Evolutionary conservation across 2,329 filamentous ascomycete genomes (phyloP), one percentile per base, ranked within the genome.

Genomic region (Metarhizium anisopliae): DNA sequence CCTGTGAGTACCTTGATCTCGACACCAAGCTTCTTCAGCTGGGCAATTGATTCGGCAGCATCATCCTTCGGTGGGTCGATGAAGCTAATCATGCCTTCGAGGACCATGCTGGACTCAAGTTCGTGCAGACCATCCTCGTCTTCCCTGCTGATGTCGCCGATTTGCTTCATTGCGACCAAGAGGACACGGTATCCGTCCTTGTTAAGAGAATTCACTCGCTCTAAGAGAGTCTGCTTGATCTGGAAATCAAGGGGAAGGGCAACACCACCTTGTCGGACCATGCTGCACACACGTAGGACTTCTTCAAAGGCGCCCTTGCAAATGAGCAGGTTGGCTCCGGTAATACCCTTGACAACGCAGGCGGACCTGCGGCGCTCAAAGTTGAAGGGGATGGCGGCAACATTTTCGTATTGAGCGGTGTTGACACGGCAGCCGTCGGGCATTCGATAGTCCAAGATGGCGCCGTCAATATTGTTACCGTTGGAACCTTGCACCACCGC

Each of bases 291-390:
- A 10, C 55, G 50, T 4, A 64, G 57, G 1, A 68, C 61, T 32
- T 68, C 66, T 36, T 67, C 65, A 8, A 67, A 66, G 2, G 62
- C 65, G 32, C 66, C 65, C 45, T 66, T 67, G 57, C 63, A 65
- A 13, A 67, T 64, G 25, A 67, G 59, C 55, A 68, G 61, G 29
- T 64, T 60, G 8, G 59, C 55, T 16, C 61, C 57, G 1, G 62
- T 64, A 6, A 55, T 52, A 3, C 62, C 64, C 16, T 59, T 57
- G 47, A 66, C 59, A 14, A 65, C 53, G 51, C 60, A 61, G 14
- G 60, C 57, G 4, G 63, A 62, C 7, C 63, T 57, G 25, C 62
- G 64, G 10, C 63, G 61, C 35, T 65, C 64, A 51, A 66, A 66
- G 6, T 63, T 63, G 38, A 66, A 66, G 2, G 63, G 63, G 29